Evolutionary conservation across 495 filamentous ascomycete species (phyloP).

Genomic region (Penicillium egyptiacum): DNA sequence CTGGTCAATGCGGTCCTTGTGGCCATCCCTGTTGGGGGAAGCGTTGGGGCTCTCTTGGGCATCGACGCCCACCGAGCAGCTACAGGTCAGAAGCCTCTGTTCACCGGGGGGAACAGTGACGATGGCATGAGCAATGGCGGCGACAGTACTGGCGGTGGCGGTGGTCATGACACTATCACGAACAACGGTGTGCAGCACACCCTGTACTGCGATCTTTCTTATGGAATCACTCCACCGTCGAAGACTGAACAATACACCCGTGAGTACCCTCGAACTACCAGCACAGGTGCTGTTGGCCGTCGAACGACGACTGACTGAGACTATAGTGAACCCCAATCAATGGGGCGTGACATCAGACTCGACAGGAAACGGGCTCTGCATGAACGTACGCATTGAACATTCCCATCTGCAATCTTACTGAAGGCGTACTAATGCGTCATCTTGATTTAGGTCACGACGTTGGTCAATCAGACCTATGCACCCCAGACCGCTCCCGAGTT

Average conservation of each 20-base stretch:
- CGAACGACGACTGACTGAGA: slow-evolving; percentile 8
- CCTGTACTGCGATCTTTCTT: slow-evolving; percentile 26
- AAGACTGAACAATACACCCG: slow-evolving; percentile 26
- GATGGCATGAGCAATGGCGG: slow-evolving; percentile 4
- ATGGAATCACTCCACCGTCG: slow-evolving; percentile 27
- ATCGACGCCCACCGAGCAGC: slow-evolving; percentile 40
- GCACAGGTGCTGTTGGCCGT: neutral
- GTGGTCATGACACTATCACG: slow-evolving; percentile 4
- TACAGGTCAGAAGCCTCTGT: slow-evolving; percentile 28
- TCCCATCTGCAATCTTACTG: neutral
- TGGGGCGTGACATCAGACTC: slow-evolving; percentile 27
- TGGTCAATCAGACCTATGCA: slow-evolving; percentile 37
- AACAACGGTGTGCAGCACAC: slow-evolving; percentile 20
- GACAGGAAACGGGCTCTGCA: slow-evolving; percentile 21
- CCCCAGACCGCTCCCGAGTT: slow-evolving; percentile 38
- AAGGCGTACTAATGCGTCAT: slow-evolving; percentile 1
- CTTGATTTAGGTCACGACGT: slow-evolving; percentile 33
- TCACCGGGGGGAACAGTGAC: slow-evolving; percentile 15
- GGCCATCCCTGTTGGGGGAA: slow-evolving; percentile 40
- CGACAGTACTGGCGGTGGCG: slow-evolving; percentile 8
- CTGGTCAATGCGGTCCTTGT: slow-evolving; percentile 40
- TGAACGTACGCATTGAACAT: slow-evolving; percentile 28
- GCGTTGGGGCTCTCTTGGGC: slow-evolving; percentile 38
- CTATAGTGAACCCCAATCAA: slow-evolving; percentile 36
- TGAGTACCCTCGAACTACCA: slow-evolving; percentile 15